Percentiles rank a stretch among this genome's conserved stretches.
These are phyloP conservation scores for Tolypocladium cylindrosporum DNA, from an alignment of 2,329 filamentous ascomycete genomes.

Conservation along the genomic window DNA sequence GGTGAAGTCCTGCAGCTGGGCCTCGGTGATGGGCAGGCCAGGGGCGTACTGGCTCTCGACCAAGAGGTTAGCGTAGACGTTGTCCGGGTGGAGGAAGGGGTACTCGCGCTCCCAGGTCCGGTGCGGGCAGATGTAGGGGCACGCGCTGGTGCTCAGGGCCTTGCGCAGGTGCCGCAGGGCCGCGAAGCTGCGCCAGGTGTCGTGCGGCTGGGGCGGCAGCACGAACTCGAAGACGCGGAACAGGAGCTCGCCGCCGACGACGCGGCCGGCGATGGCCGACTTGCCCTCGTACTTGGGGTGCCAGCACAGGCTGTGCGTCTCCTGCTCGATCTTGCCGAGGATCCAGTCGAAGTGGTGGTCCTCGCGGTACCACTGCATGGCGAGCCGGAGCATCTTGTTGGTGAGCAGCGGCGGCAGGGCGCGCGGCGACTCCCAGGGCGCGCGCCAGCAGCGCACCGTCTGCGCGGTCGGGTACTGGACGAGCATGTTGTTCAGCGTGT, in stretches of 20 bases:
- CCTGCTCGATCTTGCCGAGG: neutral
- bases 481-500: neutral
- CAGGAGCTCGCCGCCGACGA: neutral
- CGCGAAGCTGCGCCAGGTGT: no score
- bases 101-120: neutral
- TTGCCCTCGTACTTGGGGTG: neutral
- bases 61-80: neutral
- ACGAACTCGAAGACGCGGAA: neutral
- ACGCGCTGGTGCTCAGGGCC: neutral
- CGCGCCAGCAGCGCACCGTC: no score
- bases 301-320: neutral
- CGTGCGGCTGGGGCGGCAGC: neutral
- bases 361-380: neutral
- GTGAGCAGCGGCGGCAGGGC: neutral
- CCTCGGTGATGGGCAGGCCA: no score
- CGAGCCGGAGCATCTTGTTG: neutral
- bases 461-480: no score
- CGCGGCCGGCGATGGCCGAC: neutral
- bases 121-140: neutral
- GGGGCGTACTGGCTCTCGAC: neutral
- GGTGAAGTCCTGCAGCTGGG: neutral
- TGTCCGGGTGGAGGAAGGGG: neutral
- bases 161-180: no score
- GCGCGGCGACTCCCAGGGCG: no score
- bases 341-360: neutral